Conservation (phyloP, 2,329 filamentous ascomycete genomes). For the Clarireedia sp. region DNA sequence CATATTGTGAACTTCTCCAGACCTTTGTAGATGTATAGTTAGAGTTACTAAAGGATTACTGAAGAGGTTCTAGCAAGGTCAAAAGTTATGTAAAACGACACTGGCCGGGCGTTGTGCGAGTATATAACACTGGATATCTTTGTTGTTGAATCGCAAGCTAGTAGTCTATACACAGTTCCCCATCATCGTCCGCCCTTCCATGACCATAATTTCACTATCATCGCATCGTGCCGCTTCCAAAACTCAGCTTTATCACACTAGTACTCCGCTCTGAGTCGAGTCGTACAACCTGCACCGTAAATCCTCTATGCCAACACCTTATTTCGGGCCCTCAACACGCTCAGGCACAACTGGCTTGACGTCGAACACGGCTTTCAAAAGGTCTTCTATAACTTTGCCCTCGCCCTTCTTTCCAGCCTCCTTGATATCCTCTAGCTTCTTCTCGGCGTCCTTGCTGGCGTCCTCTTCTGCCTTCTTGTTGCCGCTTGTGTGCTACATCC, state of each 20-base stretch:
- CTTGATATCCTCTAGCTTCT: constrained; percentile 75
- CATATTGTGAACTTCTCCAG: not conserved
- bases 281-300: not conserved
- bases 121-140: constrained; percentile 9
- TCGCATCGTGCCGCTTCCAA: not conserved
- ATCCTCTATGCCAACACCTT: constrained; percentile 4
- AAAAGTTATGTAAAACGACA: not conserved
- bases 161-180: constrained; percentile 24
- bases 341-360: constrained; percentile 63
- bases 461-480: constrained; percentile 77
- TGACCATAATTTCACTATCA: not conserved
- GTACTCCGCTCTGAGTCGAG: not conserved
- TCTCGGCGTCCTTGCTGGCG: constrained; percentile 72
- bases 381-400: constrained; percentile 69
- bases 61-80: not conserved
- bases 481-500: constrained; percentile 73
- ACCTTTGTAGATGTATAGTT: not conserved
- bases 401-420: constrained; percentile 72
- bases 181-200: not conserved
- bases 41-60: not conserved
- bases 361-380: constrained; percentile 78
- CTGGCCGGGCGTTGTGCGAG: not conserved
- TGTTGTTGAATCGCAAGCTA: constrained; percentile 17
- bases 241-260: not conserved
- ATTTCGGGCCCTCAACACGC: constrained; percentile 28